Conservation (phyloP, 176 grass and related monocot genomes). For the Oryza meridionalis region DNA sequence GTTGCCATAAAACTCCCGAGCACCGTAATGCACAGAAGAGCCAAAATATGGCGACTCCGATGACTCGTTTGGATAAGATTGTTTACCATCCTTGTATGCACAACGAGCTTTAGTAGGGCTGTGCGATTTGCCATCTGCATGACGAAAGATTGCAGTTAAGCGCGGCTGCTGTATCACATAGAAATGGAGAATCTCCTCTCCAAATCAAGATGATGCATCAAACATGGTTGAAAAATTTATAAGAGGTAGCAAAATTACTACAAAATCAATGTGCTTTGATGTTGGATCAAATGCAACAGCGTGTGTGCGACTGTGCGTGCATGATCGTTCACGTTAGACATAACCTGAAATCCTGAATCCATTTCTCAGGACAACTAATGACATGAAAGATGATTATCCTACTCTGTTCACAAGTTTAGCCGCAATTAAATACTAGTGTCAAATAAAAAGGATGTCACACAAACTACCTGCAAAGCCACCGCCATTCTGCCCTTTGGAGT, state of each 20-base stretch:
- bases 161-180: not conserved
- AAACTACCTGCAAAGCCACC: constrained; percentile 43
- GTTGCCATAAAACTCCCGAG: constrained; percentile 80
- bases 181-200: not conserved
- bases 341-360: not conserved
- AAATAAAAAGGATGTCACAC: not conserved
- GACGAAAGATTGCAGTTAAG: constrained; percentile 8
- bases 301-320: not conserved
- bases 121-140: constrained; percentile 59
- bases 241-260: not conserved
- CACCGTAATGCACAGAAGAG: constrained; percentile 82
- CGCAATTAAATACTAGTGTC: not conserved
- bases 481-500: constrained; percentile 42
- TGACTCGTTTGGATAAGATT: constrained; percentile 46
- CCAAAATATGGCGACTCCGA: constrained; percentile 77
- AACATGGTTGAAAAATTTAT: not conserved
- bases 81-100: constrained; percentile 57
- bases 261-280: not conserved
- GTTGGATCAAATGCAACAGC: not conserved
- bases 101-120: constrained; percentile 39
- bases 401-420: not conserved
- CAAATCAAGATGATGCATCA: not conserved
- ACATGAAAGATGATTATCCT: not conserved
- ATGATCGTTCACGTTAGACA: not conserved
- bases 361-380: not conserved